Conservation (phyloP, 495 filamentous ascomycete genomes). For the Neurospora hispaniola region DNA sequence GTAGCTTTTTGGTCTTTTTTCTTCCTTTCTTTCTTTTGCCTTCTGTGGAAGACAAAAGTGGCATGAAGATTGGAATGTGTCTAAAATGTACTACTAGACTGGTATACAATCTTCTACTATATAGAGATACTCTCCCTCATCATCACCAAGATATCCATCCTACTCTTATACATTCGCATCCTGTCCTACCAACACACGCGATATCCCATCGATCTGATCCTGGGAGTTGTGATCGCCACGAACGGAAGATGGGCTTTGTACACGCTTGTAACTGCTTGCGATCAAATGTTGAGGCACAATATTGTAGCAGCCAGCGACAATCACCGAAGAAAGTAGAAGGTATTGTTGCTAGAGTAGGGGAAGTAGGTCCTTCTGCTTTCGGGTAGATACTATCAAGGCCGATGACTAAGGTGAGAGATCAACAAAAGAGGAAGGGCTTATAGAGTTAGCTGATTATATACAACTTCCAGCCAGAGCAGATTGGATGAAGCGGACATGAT, state of each 20-base stretch:
- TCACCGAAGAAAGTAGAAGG: background rate
- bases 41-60: too few species aligned
- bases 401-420: background rate
- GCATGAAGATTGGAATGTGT: too few species aligned
- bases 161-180: slow-evolving; percentile 19
- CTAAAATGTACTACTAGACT: background rate
- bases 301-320: background rate
- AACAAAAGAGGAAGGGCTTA: background rate
- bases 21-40: too few species aligned
- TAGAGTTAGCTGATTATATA: background rate
- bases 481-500: background rate
- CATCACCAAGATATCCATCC: slow-evolving; percentile 18
- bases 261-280: slow-evolving; percentile 16
- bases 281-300: background rate
- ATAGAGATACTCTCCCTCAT: slow-evolving; percentile 19
- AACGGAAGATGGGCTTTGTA: slow-evolving; percentile 14
- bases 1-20: too few species aligned
- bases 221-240: slow-evolving; percentile 9
- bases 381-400: slow-evolving; percentile 4
- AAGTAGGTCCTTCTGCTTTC: slow-evolving; percentile 6
- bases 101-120: slow-evolving; percentile 20
- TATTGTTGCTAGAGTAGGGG: background rate
- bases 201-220: slow-evolving; percentile 8
- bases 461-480: background rate
- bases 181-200: slow-evolving; percentile 15